These are phyloP conservation scores for Thelonectria discophora DNA, from an alignment of 2,329 filamentous ascomycete species.

Conservation along the genomic window DNA sequence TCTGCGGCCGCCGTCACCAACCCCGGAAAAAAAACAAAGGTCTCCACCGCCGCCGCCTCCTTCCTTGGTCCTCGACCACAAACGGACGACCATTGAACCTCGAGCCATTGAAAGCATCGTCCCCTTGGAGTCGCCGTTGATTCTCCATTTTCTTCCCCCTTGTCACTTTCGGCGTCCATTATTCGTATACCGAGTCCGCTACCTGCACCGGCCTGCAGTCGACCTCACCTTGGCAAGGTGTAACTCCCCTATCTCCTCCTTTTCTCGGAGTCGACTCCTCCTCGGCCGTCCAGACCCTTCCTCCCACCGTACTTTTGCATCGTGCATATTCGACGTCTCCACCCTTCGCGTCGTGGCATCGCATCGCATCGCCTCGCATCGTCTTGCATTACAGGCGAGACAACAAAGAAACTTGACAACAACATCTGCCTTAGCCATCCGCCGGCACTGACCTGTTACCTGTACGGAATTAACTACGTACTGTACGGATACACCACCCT, in stretches of 20 bases:
- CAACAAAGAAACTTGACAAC: conserved; percentile 9
- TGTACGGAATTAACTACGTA: too few relatives aligned
- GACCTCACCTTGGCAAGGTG: conserved; percentile 9
- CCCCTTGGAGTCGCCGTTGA: neutral
- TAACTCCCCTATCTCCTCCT: conserved; percentile 20
- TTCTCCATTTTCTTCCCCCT: conserved; percentile 8
- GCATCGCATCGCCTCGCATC: conserved; percentile 30
- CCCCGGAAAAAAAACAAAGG: conserved; percentile 15
- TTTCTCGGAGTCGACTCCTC: too few relatives aligned
- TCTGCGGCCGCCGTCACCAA: conserved; percentile 14
- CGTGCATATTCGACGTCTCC: conserved; percentile 37
- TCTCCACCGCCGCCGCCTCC: conserved; percentile 14
- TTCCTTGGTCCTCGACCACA: conserved; percentile 17
- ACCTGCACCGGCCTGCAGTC: conserved; percentile 8
- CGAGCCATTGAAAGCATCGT: neutral
- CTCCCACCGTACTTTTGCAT: conserved; percentile 34
- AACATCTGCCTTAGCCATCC: neutral
- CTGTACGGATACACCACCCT: neutral
- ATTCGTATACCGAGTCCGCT: neutral
- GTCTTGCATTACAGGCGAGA: conserved; percentile 23
- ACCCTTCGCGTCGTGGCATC: conserved; percentile 39
- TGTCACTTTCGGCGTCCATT: neutral
- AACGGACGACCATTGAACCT: neutral
- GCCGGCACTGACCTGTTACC: neutral
- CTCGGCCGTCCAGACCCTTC: too few relatives aligned